Evolutionary conservation across 2,329 filamentous ascomycete species (phyloP).

Genomic region (Colletotrichum echinochloae): DNA sequence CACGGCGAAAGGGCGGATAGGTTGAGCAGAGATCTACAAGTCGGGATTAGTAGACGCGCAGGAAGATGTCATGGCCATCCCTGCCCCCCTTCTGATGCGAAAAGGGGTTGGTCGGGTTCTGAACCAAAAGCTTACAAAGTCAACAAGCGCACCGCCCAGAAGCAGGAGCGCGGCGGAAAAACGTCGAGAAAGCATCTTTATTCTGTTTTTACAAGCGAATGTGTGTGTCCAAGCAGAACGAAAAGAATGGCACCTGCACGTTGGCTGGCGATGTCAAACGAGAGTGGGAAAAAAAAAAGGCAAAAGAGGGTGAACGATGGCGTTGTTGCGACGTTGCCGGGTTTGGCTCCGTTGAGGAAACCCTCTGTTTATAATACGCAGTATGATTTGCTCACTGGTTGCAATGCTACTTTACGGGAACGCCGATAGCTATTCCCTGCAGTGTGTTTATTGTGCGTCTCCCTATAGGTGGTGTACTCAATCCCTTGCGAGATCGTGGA

Average conservation of each 20-base stretch:
- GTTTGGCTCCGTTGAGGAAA: background rate
- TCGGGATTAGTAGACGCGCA: background rate
- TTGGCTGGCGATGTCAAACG: background rate
- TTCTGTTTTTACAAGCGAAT: background rate
- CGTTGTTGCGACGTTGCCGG: background rate
- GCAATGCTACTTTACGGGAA: accelerated
- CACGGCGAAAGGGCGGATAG: conserved; percentile 4
- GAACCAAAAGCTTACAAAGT: background rate
- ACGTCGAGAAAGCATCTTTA: background rate
- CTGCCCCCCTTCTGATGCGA: no score
- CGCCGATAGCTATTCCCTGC: no score
- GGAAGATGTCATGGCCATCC: background rate
- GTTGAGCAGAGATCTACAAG: background rate
- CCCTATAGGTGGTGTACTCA: no score
- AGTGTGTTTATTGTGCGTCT: no score
- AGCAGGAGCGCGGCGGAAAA: background rate
- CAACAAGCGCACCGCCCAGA: background rate
- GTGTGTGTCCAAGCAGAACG: background rate
- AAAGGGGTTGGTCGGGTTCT: accelerated
- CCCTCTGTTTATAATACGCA: no score
- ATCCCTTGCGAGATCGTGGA: background rate
- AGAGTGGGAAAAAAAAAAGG: background rate
- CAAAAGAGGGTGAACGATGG: background rate
- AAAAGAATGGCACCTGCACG: background rate
- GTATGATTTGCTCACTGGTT: no score